phyloP scores from a whole-genome alignment of 2,329 filamentous ascomycete species.

The Aureobasidium namibiae region DNA sequence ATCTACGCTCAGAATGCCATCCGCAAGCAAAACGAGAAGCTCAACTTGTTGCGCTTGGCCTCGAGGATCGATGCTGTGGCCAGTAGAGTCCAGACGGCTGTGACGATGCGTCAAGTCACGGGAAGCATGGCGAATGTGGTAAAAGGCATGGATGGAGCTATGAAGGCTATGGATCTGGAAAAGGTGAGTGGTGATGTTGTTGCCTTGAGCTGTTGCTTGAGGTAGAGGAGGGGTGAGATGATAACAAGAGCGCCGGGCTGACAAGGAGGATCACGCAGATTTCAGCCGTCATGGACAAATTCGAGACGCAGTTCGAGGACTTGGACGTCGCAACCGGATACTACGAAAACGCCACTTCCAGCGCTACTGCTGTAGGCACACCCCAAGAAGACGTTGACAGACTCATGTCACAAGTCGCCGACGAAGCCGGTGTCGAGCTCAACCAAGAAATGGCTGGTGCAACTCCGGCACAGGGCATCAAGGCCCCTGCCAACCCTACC shows the following conservation, averaged over 20 bases:
- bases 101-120: conserved; percentile 54
- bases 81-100: conserved; percentile 48
- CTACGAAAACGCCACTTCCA: conserved; percentile 77
- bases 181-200: conserved; percentile 35
- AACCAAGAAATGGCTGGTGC: conserved; percentile 62
- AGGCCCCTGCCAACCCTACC: conserved; percentile 52
- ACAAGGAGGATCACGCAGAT: conserved; percentile 37
- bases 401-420: conserved; percentile 74
- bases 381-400: conserved; percentile 81
- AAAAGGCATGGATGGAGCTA: conserved; percentile 52
- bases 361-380: conserved; percentile 65
- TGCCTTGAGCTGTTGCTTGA: background rate
- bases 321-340: conserved; percentile 52
- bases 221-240: too few species aligned
- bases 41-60: conserved; percentile 50
- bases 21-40: conserved; percentile 54
- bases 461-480: conserved; percentile 43
- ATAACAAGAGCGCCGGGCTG: background rate
- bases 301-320: conserved; percentile 50
- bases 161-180: conserved; percentile 57
- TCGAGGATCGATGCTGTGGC: conserved; percentile 47
- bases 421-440: conserved; percentile 79
- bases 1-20: conserved; percentile 58
- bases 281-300: conserved; percentile 57
- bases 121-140: conserved; percentile 56